These are phyloP conservation scores for Pleomassaria siparia DNA, from an alignment of 2,329 filamentous ascomycete species.

Conservation along the genomic window DNA sequence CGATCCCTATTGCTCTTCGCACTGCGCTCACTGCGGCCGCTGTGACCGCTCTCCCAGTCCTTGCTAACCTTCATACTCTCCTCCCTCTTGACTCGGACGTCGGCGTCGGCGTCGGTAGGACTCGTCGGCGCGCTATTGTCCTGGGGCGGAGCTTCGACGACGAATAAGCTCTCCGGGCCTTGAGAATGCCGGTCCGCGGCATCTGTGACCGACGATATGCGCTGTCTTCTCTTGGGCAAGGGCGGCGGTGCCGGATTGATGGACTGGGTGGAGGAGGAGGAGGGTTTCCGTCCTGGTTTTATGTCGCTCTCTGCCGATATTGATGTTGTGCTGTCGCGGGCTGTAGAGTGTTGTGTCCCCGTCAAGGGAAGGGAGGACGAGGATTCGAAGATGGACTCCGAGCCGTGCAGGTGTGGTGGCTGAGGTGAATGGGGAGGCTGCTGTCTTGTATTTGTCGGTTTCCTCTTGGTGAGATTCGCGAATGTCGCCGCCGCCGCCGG, in stretches of 20 bases:
- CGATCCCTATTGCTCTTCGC: not conserved
- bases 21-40: not conserved
- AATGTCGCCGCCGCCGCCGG: constrained; percentile 46
- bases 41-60: not conserved
- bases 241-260: constrained; percentile 44
- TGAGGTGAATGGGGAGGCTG: not conserved
- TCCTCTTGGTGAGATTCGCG: constrained; percentile 61
- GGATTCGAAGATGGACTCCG: not conserved
- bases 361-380: constrained; percentile 2
- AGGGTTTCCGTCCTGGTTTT: constrained; percentile 34
- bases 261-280: constrained; percentile 8
- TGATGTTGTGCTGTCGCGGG: not conserved
- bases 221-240: constrained; percentile 51
- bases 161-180: constrained; percentile 25
- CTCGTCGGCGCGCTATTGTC: constrained; percentile 26
- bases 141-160: constrained; percentile 32
- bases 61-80: not conserved
- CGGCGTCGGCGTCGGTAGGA: constrained; percentile 13
- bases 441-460: constrained; percentile 52
- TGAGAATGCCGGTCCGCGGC: constrained; percentile 2
- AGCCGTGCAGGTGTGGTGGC: not conserved
- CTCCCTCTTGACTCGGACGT: no score
- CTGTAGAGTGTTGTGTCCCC: no score
- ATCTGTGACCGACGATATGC: constrained; percentile 30
- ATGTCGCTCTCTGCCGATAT: not conserved